These are phyloP conservation scores for Epichloe sylvatica DNA, from an alignment of 2,329 filamentous ascomycete genomes.

Conservation along the genomic window DNA sequence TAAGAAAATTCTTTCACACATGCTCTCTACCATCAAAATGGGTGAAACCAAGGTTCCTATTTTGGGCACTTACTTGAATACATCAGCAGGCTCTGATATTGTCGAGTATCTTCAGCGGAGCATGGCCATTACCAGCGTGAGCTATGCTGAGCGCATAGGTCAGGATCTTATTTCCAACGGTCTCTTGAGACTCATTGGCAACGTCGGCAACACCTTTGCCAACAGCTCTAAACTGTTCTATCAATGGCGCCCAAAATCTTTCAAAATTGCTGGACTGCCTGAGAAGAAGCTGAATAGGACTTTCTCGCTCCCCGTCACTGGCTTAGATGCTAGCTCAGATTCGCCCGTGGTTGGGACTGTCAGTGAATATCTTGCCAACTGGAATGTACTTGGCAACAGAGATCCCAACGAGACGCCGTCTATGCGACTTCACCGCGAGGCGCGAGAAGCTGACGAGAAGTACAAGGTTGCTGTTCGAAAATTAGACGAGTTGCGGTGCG, in stretches of 20 bases:
- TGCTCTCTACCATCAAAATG: slow-evolving; percentile 74
- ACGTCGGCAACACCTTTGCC: slow-evolving; percentile 87
- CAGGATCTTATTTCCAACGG: slow-evolving; percentile 82
- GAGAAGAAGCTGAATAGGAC: slow-evolving; percentile 77
- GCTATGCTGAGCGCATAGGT: slow-evolving; percentile 85
- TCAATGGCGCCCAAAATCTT: slow-evolving; percentile 88
- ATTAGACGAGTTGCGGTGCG: slow-evolving; percentile 81
- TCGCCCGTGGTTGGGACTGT: slow-evolving; percentile 73
- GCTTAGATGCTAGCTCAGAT: slow-evolving; percentile 39
- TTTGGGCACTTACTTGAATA: slow-evolving; percentile 86
- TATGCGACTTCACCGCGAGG: slow-evolving; percentile 77
- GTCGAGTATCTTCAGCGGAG: slow-evolving; percentile 88
- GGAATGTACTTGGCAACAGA: slow-evolving; percentile 73
- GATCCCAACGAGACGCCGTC: slow-evolving; percentile 87
- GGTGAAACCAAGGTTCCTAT: slow-evolving; percentile 92
- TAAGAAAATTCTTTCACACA: slow-evolving; percentile 78
- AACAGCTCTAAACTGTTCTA: slow-evolving; percentile 97
- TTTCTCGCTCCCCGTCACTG: slow-evolving; percentile 54
- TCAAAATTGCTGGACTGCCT: slow-evolving; percentile 72
- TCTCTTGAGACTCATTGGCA: slow-evolving; percentile 80
- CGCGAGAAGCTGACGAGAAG: slow-evolving; percentile 77
- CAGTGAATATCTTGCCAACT: slow-evolving; percentile 77
- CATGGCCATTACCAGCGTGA: slow-evolving; percentile 70
- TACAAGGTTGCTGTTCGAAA: slow-evolving; percentile 80
- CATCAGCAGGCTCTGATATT: slow-evolving; percentile 80